Percentiles rank a stretch among this genome's conserved stretches.
These are phyloP conservation scores for Extremus antarcticus DNA, from an alignment of 495 filamentous ascomycete genomes.

Conservation along the genomic window DNA sequence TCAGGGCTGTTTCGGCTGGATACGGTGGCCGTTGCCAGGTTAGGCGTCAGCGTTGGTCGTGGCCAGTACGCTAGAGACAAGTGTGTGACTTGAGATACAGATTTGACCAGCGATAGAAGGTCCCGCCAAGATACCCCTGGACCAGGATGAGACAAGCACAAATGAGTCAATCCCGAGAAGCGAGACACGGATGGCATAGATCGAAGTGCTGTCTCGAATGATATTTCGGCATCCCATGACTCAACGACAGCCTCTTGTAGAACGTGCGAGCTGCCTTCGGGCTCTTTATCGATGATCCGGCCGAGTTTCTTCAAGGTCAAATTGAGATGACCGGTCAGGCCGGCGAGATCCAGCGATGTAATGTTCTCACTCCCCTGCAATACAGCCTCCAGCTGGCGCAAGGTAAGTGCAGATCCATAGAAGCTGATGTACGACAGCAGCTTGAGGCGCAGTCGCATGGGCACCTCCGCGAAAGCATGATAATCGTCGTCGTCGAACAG, in stretches of 20 bases:
- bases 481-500: slow-evolving; percentile 17
- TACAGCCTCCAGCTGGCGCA: slow-evolving; percentile 2
- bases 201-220: neutral
- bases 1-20: slow-evolving; percentile 36
- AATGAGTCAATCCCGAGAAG: slow-evolving; percentile 11
- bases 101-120: slow-evolving; percentile 12
- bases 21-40: slow-evolving; percentile 42
- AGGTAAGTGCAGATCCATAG: slow-evolving; percentile 10
- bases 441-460: slow-evolving; percentile 10
- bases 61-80: slow-evolving; percentile 64
- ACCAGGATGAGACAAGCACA: slow-evolving; percentile 14
- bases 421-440: slow-evolving; percentile 15
- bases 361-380: slow-evolving; percentile 3
- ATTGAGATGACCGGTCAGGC: slow-evolving; percentile 13
- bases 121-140: slow-evolving; percentile 16
- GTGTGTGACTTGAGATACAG: slow-evolving; percentile 35
- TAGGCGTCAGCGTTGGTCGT: slow-evolving; percentile 54
- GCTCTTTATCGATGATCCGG: neutral
- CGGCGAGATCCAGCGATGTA: slow-evolving; percentile 10
- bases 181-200: neutral
- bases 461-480: slow-evolving; percentile 12
- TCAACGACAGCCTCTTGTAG: neutral
- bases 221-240: slow-evolving; percentile 12
- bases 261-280: neutral
- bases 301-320: slow-evolving; percentile 10